Conservation (phyloP, 2,329 filamentous ascomycete species). For the Xylaria sp. region DNA sequence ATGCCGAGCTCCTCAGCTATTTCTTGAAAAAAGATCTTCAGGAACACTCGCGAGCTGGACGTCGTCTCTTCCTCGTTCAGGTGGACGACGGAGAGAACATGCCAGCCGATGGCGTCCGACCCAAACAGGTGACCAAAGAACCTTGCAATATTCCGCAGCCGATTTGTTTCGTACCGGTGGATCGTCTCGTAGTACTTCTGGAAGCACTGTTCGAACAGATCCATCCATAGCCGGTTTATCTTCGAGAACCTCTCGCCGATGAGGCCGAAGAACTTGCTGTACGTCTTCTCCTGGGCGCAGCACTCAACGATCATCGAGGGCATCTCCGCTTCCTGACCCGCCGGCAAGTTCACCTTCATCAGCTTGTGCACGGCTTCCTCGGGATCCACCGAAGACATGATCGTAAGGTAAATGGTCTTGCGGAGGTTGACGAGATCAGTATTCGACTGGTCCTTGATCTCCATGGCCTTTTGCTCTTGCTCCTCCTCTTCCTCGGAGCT, state of each 20-base stretch:
- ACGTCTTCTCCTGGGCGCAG: slow-evolving; percentile 94
- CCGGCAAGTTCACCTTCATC: slow-evolving; percentile 88
- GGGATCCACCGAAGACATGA: slow-evolving; percentile 94
- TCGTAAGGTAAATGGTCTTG: slow-evolving; percentile 93
- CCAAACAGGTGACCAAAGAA: slow-evolving; percentile 93
- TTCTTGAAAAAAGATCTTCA: slow-evolving; percentile 97
- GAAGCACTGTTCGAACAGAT: slow-evolving; percentile 89
- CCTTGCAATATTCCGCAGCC: slow-evolving; percentile 89
- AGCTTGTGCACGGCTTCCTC: slow-evolving; percentile 98
- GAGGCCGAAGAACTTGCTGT: slow-evolving; percentile 94
- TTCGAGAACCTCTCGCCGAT: slow-evolving; percentile 95
- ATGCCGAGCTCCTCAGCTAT: slow-evolving; percentile 85
- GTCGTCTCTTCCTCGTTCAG: slow-evolving; percentile 97
- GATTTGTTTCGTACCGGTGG: slow-evolving; percentile 94
- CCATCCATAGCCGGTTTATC: slow-evolving; percentile 91
- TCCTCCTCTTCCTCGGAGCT: slow-evolving; percentile 73
- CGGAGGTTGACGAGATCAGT: slow-evolving; percentile 92
- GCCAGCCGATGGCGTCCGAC: slow-evolving; percentile 89
- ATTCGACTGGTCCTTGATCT: slow-evolving; percentile 98
- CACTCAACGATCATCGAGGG: slow-evolving; percentile 98
- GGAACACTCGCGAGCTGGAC: slow-evolving; percentile 93
- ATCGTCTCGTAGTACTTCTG: slow-evolving; percentile 96
- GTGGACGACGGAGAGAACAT: slow-evolving; percentile 81
- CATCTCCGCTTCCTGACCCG: slow-evolving; percentile 84
- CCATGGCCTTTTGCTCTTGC: slow-evolving; percentile 80